Evolutionary conservation across 768 basidiomycete species (phyloP).

Genomic region (Ramaria sp.): DNA sequence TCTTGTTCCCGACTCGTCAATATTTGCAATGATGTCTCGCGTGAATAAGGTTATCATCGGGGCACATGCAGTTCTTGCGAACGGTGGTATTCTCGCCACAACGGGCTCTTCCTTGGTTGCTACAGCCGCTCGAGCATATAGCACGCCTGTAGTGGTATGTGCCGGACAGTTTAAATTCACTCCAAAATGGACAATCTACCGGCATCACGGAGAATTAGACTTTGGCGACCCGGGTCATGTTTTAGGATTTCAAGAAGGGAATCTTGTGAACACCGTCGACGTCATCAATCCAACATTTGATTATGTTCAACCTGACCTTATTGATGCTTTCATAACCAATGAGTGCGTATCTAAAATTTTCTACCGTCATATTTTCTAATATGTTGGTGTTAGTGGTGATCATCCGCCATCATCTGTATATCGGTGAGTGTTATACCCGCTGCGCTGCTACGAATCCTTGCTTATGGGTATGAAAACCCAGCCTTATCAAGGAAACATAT

Average conservation of each 20-base stretch:
- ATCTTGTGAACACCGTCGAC: slow-evolving; percentile 77
- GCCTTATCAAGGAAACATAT: slow-evolving; percentile 87
- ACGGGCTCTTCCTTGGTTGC: slow-evolving; percentile 79
- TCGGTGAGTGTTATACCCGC: slow-evolving; percentile 34
- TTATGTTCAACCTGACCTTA: slow-evolving; percentile 84
- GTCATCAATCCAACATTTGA: slow-evolving; percentile 96
- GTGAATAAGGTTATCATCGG: slow-evolving; percentile 95
- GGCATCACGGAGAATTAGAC: slow-evolving; percentile 76
- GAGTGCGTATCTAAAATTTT: slow-evolving; percentile 54
- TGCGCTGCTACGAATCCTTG: slow-evolving; percentile 3
- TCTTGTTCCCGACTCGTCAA: slow-evolving; percentile 91
- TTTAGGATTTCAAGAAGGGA: slow-evolving; percentile 64
- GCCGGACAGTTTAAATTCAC: slow-evolving; percentile 96
- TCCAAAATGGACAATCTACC: slow-evolving; percentile 81
- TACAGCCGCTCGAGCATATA: slow-evolving; percentile 79
- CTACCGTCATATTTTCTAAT: background rate
- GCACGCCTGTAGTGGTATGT: slow-evolving; percentile 87
- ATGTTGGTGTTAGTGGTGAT: slow-evolving; percentile 55
- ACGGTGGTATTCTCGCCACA: slow-evolving; percentile 90
- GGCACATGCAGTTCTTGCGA: slow-evolving; percentile 91
- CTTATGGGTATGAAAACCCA: slow-evolving; percentile 17
- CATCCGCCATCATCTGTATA: slow-evolving; percentile 94
- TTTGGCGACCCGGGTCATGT: slow-evolving; percentile 60
- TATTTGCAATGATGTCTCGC: slow-evolving; percentile 92
- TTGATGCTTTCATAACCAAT: slow-evolving; percentile 93